Percentiles rank a stretch among this genome's conserved stretches.
Conservation (phyloP, 1,139 yeast genomes). For the Nakaseomyces glabratus region DNA sequence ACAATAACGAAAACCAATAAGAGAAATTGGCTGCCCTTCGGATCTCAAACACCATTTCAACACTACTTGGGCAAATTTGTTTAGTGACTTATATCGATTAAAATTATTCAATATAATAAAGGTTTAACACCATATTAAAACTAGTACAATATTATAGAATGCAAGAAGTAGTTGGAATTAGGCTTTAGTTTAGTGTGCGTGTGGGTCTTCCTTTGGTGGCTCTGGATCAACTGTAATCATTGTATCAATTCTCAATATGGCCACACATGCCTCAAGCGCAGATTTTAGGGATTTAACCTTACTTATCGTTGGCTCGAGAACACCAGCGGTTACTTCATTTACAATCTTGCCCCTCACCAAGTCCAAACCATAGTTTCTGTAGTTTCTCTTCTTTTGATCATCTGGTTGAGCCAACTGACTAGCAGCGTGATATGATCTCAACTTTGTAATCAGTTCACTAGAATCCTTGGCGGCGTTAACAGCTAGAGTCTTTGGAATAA, state of each 20-base stretch:
- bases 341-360: slow-evolving; percentile 84
- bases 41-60: too few species aligned
- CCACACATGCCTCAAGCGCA: slow-evolving; percentile 96
- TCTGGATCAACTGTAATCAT: slow-evolving; percentile 98
- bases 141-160: too few species aligned
- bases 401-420: slow-evolving; percentile 78
- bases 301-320: slow-evolving; percentile 89
- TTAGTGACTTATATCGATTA: too few species aligned
- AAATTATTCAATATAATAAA: too few species aligned
- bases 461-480: slow-evolving; percentile 98
- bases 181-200: slow-evolving; percentile 49
- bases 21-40: too few species aligned
- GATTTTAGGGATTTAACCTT: slow-evolving; percentile 88
- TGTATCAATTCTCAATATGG: slow-evolving; percentile 94
- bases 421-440: slow-evolving; percentile 94
- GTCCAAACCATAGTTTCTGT: slow-evolving; percentile 88
- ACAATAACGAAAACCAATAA: too few species aligned
- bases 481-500: slow-evolving; percentile 94
- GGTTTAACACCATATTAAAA: too few species aligned
- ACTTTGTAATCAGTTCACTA: slow-evolving; percentile 85
- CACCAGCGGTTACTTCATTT: slow-evolving; percentile 77
- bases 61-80: too few species aligned
- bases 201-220: slow-evolving; percentile 84
- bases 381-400: slow-evolving; percentile 73
- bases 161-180: too few species aligned